Percentiles rank a stretch among this genome's conserved stretches.
Evolutionary conservation across 1,284 basidiomycete genomes (phyloP).

Genomic region (Heimioporus retisporus): DNA sequence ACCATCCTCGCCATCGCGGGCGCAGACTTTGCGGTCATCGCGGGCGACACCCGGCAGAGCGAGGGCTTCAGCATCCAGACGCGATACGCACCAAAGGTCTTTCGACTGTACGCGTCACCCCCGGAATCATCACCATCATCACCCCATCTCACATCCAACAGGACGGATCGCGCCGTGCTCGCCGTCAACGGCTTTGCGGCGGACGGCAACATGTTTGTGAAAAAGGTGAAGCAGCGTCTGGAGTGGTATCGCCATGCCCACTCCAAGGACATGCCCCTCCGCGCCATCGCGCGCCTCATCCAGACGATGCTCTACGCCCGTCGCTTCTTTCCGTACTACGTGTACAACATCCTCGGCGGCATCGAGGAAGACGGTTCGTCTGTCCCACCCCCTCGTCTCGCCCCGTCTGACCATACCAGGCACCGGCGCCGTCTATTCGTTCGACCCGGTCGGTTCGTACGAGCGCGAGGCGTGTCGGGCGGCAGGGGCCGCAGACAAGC

Average conservation of each 20-base stretch:
- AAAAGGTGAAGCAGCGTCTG: slow-evolving; percentile 92
- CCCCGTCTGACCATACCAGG: slow-evolving; percentile 57
- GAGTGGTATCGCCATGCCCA: slow-evolving; percentile 99
- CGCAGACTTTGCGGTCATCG: slow-evolving; percentile 91
- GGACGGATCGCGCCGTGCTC: slow-evolving; percentile 93
- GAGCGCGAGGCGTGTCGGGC: slow-evolving; percentile 96
- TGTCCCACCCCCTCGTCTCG: slow-evolving; percentile 12
- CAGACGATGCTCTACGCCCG: slow-evolving; percentile 96
- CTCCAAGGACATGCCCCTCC: slow-evolving; percentile 93
- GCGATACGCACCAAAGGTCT: slow-evolving; percentile 94
- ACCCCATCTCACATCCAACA: slow-evolving; percentile 41
- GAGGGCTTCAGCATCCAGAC: slow-evolving; percentile 97
- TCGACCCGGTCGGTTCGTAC: slow-evolving; percentile 96
- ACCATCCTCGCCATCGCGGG: slow-evolving; percentile 97
- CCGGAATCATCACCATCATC: background rate
- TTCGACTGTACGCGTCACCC: slow-evolving; percentile 68
- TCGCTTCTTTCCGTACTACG: slow-evolving; percentile 97
- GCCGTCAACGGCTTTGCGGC: slow-evolving; percentile 97
- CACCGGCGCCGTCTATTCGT: slow-evolving; percentile 95
- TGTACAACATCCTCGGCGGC: slow-evolving; percentile 95
- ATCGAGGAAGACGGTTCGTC: slow-evolving; percentile 93
- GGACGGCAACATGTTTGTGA: slow-evolving; percentile 96
- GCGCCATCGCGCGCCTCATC: slow-evolving; percentile 92
- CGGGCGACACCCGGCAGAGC: slow-evolving; percentile 95
- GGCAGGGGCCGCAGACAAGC: slow-evolving; percentile 90